Conservation (phyloP, 2,329 filamentous ascomycete species). For the Diaporthe eres region DNA sequence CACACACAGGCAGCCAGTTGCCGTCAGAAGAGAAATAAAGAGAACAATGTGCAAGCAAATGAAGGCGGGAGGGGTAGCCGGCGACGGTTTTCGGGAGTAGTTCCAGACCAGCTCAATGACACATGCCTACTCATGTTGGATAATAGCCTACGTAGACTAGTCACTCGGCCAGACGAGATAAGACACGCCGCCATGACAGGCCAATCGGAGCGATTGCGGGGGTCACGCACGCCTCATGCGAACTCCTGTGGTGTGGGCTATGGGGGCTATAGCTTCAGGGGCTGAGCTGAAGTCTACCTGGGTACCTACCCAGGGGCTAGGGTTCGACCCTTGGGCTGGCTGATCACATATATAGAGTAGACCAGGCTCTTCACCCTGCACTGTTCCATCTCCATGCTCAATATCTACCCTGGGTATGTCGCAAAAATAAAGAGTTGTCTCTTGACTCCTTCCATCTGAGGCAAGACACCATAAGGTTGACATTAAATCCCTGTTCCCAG, state of each 20-base stretch:
- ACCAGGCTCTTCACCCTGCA: background rate
- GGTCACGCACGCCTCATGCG: background rate
- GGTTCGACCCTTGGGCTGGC: background rate
- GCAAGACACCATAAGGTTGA: too few relatives aligned
- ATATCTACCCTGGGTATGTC: background rate
- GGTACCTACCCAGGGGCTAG: background rate
- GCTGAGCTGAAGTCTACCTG: background rate
- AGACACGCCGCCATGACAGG: background rate
- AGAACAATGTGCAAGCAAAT: background rate
- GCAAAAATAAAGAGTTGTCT: too few relatives aligned
- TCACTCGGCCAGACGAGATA: conserved; percentile 33
- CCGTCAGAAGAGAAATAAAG: background rate
- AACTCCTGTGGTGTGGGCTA: conserved; percentile 7
- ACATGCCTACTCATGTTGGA: conserved; percentile 18
- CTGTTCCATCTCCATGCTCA: too few relatives aligned
- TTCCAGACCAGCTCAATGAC: conserved; percentile 28
- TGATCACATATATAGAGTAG: background rate
- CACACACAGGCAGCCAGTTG: background rate
- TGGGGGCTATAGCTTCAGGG: conserved; percentile 12
- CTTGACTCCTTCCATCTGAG: background rate
- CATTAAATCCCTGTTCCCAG: background rate
- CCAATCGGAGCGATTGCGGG: conserved; percentile 33
- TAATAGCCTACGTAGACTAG: conserved; percentile 15
- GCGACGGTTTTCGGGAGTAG: background rate
- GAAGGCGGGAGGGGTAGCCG: background rate